Evolutionary conservation across 2,329 filamentous ascomycete species (phyloP).

Genomic region (Colletotrichum sp.): DNA sequence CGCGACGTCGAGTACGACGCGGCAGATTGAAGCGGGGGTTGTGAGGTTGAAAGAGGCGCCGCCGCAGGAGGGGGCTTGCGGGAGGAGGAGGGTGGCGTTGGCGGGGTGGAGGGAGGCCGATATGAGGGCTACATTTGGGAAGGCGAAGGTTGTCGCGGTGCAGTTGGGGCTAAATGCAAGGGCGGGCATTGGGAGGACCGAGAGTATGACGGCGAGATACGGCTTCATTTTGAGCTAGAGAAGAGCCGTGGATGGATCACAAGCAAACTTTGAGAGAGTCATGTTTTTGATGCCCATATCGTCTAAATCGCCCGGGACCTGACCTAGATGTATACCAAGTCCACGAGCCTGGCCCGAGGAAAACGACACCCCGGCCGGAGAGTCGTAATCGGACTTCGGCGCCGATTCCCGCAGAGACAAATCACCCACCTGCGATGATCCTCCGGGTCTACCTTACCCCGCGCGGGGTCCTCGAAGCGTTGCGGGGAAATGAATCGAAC

Average conservation of each 20-base stretch:
- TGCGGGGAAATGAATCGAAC: not conserved
- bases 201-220: fast-evolving
- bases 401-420: not conserved
- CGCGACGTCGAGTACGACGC: not conserved
- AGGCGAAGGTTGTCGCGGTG: not conserved
- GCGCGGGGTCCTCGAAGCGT: not conserved
- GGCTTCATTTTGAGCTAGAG: not conserved
- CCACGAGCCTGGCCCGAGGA: not conserved
- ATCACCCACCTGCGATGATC: not conserved
- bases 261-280: not conserved
- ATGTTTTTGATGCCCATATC: not conserved
- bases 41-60: not conserved
- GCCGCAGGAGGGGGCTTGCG: not conserved
- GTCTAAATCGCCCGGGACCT: not conserved
- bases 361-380: not conserved
- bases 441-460: not conserved
- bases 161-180: fast-evolving
- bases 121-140: not conserved
- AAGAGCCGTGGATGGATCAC: not conserved
- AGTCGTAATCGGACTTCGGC: not conserved
- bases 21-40: not conserved
- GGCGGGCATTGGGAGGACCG: fast-evolving
- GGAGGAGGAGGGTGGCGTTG: not conserved
- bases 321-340: not conserved
- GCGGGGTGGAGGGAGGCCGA: not conserved